Conservation (phyloP, 805 yeast species). For the Barnettozyma pratensis region DNA sequence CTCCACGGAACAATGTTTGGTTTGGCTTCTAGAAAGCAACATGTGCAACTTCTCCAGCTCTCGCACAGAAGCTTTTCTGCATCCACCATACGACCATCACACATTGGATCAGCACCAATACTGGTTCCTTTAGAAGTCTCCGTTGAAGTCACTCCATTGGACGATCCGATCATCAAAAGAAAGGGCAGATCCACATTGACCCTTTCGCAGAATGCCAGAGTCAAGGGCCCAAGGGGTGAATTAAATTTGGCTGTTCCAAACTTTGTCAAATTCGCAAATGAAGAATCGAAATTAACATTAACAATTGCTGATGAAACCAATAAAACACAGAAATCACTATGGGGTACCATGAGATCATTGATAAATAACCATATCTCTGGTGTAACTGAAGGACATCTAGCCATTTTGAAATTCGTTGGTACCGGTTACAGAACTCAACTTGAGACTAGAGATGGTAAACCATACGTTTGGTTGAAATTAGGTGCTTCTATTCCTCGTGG, state of each 20-base stretch:
- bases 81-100: conserved; percentile 37
- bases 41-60: neutral
- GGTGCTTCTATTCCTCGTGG: conserved; percentile 84
- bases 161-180: conserved; percentile 53
- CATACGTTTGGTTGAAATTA: conserved; percentile 70
- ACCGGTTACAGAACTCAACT: conserved; percentile 92
- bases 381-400: conserved; percentile 87
- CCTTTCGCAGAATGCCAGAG: conserved; percentile 52
- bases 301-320: conserved; percentile 49
- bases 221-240: conserved; percentile 76
- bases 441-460: conserved; percentile 45
- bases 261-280: conserved; percentile 48
- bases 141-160: conserved; percentile 41
- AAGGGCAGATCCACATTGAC: conserved; percentile 59
- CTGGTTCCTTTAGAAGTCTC: conserved; percentile 58
- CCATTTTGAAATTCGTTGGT: conserved; percentile 86
- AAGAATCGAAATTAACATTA: conserved; percentile 42
- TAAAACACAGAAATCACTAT: conserved; percentile 76
- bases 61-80: conserved; percentile 30
- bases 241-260: conserved; percentile 64
- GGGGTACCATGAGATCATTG: conserved; percentile 90
- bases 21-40: neutral
- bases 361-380: conserved; percentile 78
- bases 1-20: neutral
- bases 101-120: conserved; percentile 80